Conservation (phyloP, 305 asterid species). For the Fraxinus sp. region DNA sequence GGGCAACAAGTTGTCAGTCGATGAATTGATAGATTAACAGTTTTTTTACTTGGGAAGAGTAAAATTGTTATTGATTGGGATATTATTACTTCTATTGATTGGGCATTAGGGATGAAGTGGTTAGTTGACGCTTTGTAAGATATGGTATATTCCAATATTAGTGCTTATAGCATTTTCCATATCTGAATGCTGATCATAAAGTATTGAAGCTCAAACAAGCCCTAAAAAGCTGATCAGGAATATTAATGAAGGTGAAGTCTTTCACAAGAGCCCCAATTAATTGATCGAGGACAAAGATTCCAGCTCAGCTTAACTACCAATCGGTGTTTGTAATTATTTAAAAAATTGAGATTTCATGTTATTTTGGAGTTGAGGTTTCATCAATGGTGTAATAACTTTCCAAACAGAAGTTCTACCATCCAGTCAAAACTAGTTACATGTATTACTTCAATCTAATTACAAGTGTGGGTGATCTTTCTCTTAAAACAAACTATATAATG, state of each 20-base stretch:
- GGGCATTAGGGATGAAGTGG: not conserved
- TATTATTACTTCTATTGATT: not conserved
- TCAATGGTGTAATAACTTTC: conserved; percentile 10
- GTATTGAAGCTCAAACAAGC: not conserved
- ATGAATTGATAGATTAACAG: not conserved
- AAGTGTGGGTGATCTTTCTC: conserved; percentile 2
- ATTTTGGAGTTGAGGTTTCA: not conserved
- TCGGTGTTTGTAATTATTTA: not conserved
- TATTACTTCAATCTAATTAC: conserved; percentile 8
- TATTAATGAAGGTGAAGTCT: not conserved
- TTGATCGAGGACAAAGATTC: not conserved
- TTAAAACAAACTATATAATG: conserved; percentile 12
- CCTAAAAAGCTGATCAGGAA: not conserved
- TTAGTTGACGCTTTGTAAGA: not conserved
- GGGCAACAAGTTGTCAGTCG: not conserved
- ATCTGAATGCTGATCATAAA: not conserved
- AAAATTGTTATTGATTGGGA: not conserved
- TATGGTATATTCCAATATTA: not conserved
- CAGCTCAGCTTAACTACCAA: not conserved
- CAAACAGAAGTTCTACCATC: conserved; percentile 2
- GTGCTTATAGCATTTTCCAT: not conserved
- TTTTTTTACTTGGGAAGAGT: not conserved
- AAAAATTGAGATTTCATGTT: not conserved
- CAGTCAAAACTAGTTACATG: not conserved
- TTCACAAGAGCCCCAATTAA: not conserved